Conservation (phyloP, 768 basidiomycete genomes). For the Sistotremastrum niveocremeum region DNA sequence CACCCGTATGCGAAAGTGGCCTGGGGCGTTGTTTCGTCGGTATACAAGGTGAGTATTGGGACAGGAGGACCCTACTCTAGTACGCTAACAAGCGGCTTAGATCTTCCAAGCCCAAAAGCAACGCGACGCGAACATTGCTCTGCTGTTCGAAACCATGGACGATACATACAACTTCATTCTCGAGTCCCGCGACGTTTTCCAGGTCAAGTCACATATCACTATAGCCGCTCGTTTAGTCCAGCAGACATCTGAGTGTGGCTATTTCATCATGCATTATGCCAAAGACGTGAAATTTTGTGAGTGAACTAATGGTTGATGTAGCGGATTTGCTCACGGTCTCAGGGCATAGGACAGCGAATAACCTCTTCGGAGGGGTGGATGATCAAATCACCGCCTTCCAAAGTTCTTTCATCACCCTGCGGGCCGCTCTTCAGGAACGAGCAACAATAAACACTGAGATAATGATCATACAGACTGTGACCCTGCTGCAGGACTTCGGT, state of each 20-base stretch:
- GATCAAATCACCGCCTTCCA: neutral
- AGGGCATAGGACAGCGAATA: neutral
- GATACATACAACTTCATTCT: constrained; percentile 1
- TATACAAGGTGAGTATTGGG: too few species aligned
- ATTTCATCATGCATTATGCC: constrained; percentile 4
- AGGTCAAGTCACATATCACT: neutral
- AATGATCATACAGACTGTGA: too few species aligned
- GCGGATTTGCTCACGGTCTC: neutral
- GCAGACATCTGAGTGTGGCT: constrained; percentile 2
- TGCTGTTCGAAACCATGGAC: constrained; percentile 1
- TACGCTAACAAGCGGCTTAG: too few species aligned
- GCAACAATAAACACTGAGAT: too few species aligned
- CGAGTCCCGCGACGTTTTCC: neutral
- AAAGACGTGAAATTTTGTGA: neutral
- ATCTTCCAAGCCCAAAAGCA: too few species aligned
- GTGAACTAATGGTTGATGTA: too few species aligned
- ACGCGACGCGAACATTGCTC: too few species aligned
- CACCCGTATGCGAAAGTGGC: too few species aligned
- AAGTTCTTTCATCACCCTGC: neutral
- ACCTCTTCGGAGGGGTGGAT: neutral
- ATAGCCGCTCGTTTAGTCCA: constrained; percentile 1
- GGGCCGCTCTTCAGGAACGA: too few species aligned
- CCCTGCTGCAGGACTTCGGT: too few species aligned
- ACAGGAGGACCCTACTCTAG: too few species aligned
- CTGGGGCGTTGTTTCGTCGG: too few species aligned